Evolutionary conservation across 139 green algal species (phyloP).

Genomic region (Chlorella sp.): DNA sequence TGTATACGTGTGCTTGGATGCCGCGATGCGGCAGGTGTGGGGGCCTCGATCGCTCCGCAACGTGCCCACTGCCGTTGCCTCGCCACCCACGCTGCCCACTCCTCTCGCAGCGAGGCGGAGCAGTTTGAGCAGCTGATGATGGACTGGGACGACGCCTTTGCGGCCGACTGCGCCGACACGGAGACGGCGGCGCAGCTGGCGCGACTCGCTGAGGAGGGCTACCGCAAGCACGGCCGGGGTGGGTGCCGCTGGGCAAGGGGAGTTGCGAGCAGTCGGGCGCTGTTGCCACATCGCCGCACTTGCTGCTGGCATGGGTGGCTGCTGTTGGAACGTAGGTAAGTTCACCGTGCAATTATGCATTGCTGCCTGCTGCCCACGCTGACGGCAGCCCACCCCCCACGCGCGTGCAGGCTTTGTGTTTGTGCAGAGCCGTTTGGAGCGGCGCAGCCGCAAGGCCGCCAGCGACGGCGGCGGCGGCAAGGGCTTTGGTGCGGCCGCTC

Average conservation of each 20-base stretch:
- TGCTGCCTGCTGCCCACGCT: not conserved
- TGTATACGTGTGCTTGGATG: too few relatives aligned
- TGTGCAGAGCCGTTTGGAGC: slow-evolving; percentile 17
- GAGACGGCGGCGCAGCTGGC: not conserved
- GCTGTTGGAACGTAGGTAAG: too few relatives aligned
- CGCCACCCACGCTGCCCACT: not conserved
- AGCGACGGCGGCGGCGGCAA: not conserved
- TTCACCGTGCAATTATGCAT: too few relatives aligned
- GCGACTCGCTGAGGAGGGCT: slow-evolving; percentile 3
- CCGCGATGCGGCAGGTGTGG: slow-evolving; percentile 4
- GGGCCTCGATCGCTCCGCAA: not conserved
- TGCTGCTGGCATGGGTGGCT: not conserved
- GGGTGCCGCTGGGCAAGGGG: not conserved
- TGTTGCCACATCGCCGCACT: not conserved
- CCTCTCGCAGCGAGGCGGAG: not conserved
- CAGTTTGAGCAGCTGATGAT: slow-evolving; percentile 29
- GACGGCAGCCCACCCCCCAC: not conserved
- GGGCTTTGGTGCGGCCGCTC: slow-evolving; percentile 14
- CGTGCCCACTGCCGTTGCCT: not conserved
- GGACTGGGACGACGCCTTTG: slow-evolving; percentile 28
- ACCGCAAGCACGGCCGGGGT: slow-evolving; percentile 22
- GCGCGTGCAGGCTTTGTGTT: slow-evolving; percentile 23
- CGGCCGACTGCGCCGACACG: not conserved
- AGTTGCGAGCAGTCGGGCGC: too few relatives aligned
- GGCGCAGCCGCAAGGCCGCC: not conserved